Evolutionary conservation across 108 stramenopile species (phyloP).

Genomic region (Nitzschia inconspicua): DNA sequence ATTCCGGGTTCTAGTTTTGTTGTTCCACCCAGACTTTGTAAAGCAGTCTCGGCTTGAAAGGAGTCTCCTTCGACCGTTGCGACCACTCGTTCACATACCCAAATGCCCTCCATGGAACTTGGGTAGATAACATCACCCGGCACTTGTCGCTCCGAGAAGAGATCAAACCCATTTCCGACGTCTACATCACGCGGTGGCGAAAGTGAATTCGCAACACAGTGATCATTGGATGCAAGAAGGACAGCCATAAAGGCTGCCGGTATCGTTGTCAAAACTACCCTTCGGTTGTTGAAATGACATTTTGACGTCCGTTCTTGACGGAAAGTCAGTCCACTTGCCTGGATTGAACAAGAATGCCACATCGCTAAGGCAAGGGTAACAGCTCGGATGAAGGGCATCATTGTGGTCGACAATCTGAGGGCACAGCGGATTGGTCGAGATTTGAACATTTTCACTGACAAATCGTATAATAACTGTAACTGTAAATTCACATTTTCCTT

Average conservation of each 20-base stretch:
- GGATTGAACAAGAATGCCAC: too few species aligned
- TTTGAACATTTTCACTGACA: too few species aligned
- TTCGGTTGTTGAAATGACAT: too few species aligned
- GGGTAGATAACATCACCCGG: constrained; percentile 46
- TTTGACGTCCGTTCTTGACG: too few species aligned
- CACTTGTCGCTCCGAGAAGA: constrained; percentile 17
- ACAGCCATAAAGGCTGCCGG: neutral
- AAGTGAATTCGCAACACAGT: neutral
- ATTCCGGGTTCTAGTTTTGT: constrained; percentile 4
- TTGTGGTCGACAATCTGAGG: too few species aligned
- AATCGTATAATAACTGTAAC: too few species aligned
- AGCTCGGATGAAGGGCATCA: too few species aligned
- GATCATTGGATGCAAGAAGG: neutral
- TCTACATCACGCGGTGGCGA: constrained; percentile 30
- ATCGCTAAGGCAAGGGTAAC: too few species aligned
- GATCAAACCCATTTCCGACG: constrained; percentile 59
- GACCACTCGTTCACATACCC: constrained; percentile 39
- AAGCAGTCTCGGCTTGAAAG: constrained; percentile 49
- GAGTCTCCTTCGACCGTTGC: constrained; percentile 51
- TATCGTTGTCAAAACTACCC: too few species aligned
- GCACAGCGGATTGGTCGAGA: too few species aligned
- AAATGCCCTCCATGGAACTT: constrained; percentile 46
- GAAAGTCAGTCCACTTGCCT: too few species aligned
- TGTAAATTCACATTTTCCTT: too few species aligned
- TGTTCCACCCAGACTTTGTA: constrained; percentile 47